Evolutionary conservation across 2,329 filamentous ascomycete species (phyloP).

Genomic region (Alternaria incomplexa): DNA sequence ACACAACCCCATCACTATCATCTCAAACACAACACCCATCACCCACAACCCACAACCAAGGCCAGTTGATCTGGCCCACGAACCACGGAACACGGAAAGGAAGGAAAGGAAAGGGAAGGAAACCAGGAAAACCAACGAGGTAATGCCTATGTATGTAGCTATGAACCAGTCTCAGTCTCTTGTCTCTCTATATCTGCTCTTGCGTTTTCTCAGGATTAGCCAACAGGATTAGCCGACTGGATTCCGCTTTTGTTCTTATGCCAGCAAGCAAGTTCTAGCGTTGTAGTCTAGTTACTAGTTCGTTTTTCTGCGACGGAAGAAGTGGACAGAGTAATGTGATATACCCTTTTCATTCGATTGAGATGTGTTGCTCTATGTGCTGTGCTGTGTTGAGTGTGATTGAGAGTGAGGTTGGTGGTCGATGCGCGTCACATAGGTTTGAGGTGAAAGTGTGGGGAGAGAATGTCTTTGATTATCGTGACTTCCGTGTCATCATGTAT

Average conservation of each 20-base stretch:
- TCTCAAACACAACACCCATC: neutral
- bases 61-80: conserved; percentile 2
- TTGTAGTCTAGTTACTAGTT: neutral
- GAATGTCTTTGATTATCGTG: neutral
- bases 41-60: neutral
- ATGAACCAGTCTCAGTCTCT: conserved; percentile 2
- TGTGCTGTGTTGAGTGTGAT: rapidly evolving
- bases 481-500: neutral
- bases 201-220: neutral
- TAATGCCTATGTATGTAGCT: conserved; percentile 14
- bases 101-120: neutral
- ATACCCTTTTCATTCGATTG: conserved; percentile 12
- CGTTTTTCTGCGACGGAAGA: neutral
- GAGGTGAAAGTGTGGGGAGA: neutral
- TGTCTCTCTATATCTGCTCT: neutral
- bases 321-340: conserved; percentile 2
- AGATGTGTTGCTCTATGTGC: neutral
- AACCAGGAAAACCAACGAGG: neutral
- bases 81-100: neutral
- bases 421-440: neutral
- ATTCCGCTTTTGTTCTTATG: conserved; percentile 2
- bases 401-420: neutral
- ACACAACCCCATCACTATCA: neutral
- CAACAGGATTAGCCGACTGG: neutral
- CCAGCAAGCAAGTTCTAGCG: neutral